These are phyloP conservation scores for Sanghuangporus sanghuang DNA, from an alignment of 1,284 basidiomycete genomes.

Conservation along the genomic window DNA sequence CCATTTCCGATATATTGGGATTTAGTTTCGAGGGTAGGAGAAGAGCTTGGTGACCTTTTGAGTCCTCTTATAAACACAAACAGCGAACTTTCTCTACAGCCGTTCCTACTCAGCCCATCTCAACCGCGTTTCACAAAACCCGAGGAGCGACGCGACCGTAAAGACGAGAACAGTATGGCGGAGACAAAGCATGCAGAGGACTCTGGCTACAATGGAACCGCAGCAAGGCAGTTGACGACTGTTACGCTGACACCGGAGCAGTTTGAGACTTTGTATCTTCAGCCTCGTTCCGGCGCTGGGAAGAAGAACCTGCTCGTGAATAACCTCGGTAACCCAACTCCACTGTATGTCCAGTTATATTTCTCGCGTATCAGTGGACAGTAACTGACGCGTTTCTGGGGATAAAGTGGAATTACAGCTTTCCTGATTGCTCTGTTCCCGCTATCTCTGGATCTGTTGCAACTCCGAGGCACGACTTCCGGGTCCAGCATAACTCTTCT, in stretches of 20 bases:
- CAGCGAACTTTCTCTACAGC: not conserved
- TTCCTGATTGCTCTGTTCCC: not conserved
- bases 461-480: not conserved
- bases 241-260: conserved; percentile 19
- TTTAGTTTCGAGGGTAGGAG: no score
- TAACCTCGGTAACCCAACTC: conserved; percentile 17
- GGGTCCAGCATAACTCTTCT: not conserved
- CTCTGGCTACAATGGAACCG: not conserved
- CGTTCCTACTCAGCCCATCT: not conserved
- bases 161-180: not conserved
- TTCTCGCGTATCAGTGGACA: not conserved
- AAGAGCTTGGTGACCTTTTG: no score
- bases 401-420: not conserved
- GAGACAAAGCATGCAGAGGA: not conserved
- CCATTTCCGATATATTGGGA: no score
- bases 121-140: not conserved
- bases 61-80: no score
- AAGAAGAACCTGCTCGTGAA: not conserved
- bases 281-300: conserved; percentile 6
- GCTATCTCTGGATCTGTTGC: not conserved
- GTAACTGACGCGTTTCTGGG: not conserved
- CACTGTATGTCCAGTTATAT: conserved; percentile 11
- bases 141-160: not conserved
- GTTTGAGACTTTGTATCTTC: conserved; percentile 19
- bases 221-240: conserved; percentile 9